A percentile compares a stretch with the other conserved stretches of the same genome.
Evolutionary conservation across 768 basidiomycete genomes (phyloP).

Genomic region (Termitomyces sp.): DNA sequence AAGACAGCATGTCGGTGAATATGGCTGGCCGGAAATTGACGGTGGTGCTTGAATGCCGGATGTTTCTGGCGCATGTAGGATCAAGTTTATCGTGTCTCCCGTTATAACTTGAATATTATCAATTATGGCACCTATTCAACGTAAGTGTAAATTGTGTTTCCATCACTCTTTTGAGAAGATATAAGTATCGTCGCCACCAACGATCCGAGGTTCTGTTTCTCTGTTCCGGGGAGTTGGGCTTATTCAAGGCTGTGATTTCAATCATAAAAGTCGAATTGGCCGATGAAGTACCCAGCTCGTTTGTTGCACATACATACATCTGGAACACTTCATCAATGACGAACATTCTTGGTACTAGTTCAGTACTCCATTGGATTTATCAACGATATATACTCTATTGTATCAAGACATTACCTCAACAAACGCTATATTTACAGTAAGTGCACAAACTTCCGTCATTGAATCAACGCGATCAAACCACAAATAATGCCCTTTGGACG

Average conservation of each 20-base stretch:
- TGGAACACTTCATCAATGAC: no score
- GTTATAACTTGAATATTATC: no score
- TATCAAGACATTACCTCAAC: not conserved
- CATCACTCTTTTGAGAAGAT: no score
- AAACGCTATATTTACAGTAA: not conserved
- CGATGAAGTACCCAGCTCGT: no score
- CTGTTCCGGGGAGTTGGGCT: no score
- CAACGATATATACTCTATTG: not conserved
- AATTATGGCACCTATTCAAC: no score
- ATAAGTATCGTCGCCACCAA: no score
- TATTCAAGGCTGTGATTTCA: no score
- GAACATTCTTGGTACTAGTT: not conserved
- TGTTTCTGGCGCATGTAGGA: not conserved
- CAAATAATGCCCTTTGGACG: constrained; percentile 10
- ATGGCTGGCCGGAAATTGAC: constrained; percentile 23
- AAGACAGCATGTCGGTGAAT: constrained; percentile 19
- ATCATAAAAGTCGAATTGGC: no score
- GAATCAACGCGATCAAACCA: not conserved
- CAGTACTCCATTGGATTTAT: not conserved
- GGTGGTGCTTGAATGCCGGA: constrained; percentile 5
- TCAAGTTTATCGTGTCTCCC: not conserved
- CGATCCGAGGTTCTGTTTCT: no score
- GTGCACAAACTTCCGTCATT: not conserved
- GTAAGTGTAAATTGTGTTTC: no score
- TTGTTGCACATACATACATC: no score